phyloP scores from a whole-genome alignment of 768 basidiomycete species.

The Psilocybe cubensis region DNA sequence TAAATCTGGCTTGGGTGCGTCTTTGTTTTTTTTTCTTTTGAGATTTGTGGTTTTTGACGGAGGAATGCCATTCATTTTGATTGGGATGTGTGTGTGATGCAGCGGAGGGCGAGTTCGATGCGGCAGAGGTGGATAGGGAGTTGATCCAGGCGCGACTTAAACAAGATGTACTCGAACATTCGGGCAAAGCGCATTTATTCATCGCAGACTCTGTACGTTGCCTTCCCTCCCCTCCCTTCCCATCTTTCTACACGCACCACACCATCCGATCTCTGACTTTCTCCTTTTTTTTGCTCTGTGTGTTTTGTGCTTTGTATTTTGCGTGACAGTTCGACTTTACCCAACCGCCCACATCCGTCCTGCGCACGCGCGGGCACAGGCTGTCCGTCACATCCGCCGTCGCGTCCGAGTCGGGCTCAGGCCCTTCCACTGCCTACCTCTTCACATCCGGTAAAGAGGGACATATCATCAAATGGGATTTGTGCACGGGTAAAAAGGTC shows the following conservation, averaged over 20 bases:
- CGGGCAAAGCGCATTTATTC: constrained; percentile 85
- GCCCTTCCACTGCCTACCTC: too few species aligned
- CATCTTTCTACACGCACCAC: too few species aligned
- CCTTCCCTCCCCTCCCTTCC: constrained; percentile 23
- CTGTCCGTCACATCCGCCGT: constrained; percentile 83
- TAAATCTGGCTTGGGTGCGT: constrained; percentile 72
- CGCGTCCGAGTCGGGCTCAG: constrained; percentile 71
- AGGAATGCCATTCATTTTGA: too few species aligned
- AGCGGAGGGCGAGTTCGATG: constrained; percentile 93
- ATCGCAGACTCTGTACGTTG: constrained; percentile 66
- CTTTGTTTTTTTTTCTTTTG: neutral
- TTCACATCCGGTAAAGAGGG: constrained; percentile 94
- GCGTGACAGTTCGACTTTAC: constrained; percentile 71
- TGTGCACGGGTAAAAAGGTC: constrained; percentile 63
- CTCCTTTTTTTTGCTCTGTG: too few species aligned
- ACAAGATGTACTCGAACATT: constrained; percentile 89
- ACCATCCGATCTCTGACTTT: neutral
- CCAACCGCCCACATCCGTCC: constrained; percentile 43
- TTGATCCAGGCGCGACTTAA: constrained; percentile 89
- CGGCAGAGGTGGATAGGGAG: constrained; percentile 94
- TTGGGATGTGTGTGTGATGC: neutral
- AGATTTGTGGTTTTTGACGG: too few species aligned
- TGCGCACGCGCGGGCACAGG: constrained; percentile 75
- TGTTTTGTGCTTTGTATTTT: too few species aligned
- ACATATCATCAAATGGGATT: constrained; percentile 83